phyloP scores from a whole-genome alignment of 2,329 filamentous ascomycete species.

The Calonectria honghensis region DNA sequence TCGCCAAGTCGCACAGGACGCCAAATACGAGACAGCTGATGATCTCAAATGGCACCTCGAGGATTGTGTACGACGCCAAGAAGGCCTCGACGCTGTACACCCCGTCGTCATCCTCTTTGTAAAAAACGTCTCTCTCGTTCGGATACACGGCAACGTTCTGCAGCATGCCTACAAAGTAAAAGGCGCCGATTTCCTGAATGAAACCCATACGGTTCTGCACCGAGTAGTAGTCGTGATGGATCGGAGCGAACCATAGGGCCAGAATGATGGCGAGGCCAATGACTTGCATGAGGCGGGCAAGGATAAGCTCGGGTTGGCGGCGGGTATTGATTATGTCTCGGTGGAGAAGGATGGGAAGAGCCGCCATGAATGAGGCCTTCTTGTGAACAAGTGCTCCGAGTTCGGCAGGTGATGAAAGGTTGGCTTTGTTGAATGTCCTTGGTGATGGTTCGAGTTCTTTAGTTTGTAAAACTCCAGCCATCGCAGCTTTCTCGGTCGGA shows the following conservation, averaged over 20 bases:
- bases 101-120: constrained; percentile 83
- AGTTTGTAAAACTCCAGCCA: background rate
- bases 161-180: constrained; percentile 86
- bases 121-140: constrained; percentile 83
- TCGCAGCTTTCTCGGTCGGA: background rate
- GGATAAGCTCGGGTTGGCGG: constrained; percentile 77
- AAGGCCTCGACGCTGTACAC: constrained; percentile 84
- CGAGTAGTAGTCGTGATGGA: constrained; percentile 80
- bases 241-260: constrained; percentile 81
- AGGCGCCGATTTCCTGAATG: constrained; percentile 81
- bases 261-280: constrained; percentile 78
- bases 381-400: constrained; percentile 80
- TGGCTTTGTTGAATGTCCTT: constrained; percentile 65
- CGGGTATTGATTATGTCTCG: constrained; percentile 82
- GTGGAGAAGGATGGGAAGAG: constrained; percentile 80
- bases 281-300: constrained; percentile 81
- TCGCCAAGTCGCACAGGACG: constrained; percentile 77
- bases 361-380: constrained; percentile 75
- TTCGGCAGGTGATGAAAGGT: constrained; percentile 80
- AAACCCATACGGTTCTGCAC: constrained; percentile 85
- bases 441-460: constrained; percentile 55
- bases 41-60: constrained; percentile 84
- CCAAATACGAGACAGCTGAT: constrained; percentile 79
- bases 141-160: constrained; percentile 87
- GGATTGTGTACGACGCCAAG: constrained; percentile 80